Percentiles rank a stretch among this genome's conserved stretches.
Conservation (phyloP, 805 yeast genomes). For the Kazachstania taianensis region DNA sequence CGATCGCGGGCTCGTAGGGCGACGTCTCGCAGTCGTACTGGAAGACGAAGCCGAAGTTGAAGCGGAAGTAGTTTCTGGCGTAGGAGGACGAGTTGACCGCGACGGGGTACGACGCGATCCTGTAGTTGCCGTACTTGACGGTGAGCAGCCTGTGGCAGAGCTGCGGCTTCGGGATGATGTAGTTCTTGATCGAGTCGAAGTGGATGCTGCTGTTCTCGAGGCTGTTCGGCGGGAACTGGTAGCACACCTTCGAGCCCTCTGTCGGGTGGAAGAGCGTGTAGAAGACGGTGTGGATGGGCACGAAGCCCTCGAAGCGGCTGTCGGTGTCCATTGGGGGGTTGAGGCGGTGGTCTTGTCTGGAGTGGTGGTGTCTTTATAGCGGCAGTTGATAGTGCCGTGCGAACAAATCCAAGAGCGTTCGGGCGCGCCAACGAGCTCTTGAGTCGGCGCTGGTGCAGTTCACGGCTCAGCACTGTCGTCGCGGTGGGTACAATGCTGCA, state of each 20-base stretch:
- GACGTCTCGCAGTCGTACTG: constrained; percentile 70
- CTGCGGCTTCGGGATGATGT: constrained; percentile 87
- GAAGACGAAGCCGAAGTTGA: constrained; percentile 89
- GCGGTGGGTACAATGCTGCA: no score
- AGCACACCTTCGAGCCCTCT: constrained; percentile 85
- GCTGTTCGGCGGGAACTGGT: constrained; percentile 76
- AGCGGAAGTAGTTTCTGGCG: constrained; percentile 84
- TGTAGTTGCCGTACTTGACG: constrained; percentile 55
- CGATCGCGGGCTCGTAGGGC: constrained; percentile 78
- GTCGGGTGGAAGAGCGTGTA: constrained; percentile 92
- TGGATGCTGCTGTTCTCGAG: constrained; percentile 38
- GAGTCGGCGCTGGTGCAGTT: no score
- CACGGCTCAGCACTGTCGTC: no score
- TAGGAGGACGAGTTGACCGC: constrained; percentile 64
- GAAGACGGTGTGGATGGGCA: constrained; percentile 80
- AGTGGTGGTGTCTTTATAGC: no score
- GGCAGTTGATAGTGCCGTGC: no score
- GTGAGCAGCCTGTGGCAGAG: constrained; percentile 76
- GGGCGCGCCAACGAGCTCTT: no score
- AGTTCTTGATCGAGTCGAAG: constrained; percentile 81
- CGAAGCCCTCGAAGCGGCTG: constrained; percentile 51
- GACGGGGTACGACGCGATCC: constrained; percentile 84
- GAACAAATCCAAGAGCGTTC: no score
- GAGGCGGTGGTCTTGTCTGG: no score
- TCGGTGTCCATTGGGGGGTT: neutral